Conservation (phyloP, 805 yeast species). For the Candida ascalaphidarum region DNA sequence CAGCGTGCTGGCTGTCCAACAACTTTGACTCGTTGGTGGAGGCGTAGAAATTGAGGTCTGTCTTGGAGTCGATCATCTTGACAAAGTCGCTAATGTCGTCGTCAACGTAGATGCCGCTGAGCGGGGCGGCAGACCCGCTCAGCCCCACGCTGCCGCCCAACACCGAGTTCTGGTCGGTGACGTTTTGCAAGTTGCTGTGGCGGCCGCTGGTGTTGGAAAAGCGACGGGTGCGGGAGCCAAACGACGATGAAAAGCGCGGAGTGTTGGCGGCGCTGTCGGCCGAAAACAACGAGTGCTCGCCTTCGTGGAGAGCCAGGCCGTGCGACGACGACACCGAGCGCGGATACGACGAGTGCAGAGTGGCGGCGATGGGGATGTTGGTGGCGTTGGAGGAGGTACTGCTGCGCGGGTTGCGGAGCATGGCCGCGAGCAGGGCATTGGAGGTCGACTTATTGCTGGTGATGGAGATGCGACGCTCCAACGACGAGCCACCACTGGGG, state of each 20-base stretch:
- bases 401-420: constrained; percentile 42
- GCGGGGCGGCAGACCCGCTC: constrained; percentile 23
- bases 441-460: constrained; percentile 42
- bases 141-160: constrained; percentile 29
- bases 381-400: constrained; percentile 30
- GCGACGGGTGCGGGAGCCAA: constrained; percentile 59
- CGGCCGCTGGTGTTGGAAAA: constrained; percentile 19
- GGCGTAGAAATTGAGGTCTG: constrained; percentile 35
- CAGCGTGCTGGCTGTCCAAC: constrained; percentile 7
- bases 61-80: constrained; percentile 56
- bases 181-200: too few relatives aligned
- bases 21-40: constrained; percentile 9
- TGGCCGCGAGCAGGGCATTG: constrained; percentile 45
- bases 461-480: constrained; percentile 32
- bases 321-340: constrained; percentile 32
- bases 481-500: constrained; percentile 12
- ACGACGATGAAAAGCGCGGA: constrained; percentile 64
- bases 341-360: constrained; percentile 16
- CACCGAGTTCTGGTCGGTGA: neutral
- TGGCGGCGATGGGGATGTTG: constrained; percentile 13
- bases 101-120: constrained; percentile 39
- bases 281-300: constrained; percentile 13
- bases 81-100: constrained; percentile 67
- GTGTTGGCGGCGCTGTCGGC: constrained; percentile 27
- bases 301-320: constrained; percentile 24